phyloP scores from a whole-genome alignment of 768 basidiomycete species.

The Boletus sp. region DNA sequence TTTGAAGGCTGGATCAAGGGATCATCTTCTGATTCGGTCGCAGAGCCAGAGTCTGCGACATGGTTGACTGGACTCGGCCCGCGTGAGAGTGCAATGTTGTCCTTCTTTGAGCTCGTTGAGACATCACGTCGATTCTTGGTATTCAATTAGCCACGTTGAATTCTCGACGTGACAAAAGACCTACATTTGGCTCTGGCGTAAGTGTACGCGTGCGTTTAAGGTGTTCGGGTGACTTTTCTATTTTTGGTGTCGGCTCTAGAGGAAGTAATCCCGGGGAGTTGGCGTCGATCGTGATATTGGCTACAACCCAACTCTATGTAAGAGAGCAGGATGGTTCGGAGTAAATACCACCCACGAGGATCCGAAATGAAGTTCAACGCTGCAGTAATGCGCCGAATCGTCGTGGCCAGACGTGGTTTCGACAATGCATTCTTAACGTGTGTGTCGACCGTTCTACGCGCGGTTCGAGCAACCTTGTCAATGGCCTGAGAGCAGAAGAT shows the following conservation, averaged over 20 bases:
- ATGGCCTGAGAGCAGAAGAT: conserved; percentile 44
- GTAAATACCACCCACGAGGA: conserved; percentile 50
- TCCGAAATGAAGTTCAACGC: conserved; percentile 64
- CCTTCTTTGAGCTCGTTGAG: conserved; percentile 3
- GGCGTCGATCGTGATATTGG: conserved; percentile 45
- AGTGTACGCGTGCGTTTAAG: conserved; percentile 1
- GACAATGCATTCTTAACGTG: conserved; percentile 71
- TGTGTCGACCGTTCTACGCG: conserved; percentile 63
- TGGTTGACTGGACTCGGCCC: conserved; percentile 11
- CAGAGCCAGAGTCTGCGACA: conserved; percentile 21
- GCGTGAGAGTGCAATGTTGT: neutral
- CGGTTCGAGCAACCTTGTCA: conserved; percentile 68
- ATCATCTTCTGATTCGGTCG: conserved; percentile 30
- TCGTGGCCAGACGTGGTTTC: conserved; percentile 63
- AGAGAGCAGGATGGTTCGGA: conserved; percentile 2
- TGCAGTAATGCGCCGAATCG: conserved; percentile 67
- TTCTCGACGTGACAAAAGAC: conserved; percentile 8
- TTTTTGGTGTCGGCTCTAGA: conserved; percentile 14
- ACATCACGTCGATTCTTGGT: conserved; percentile 14
- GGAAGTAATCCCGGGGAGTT: conserved; percentile 44
- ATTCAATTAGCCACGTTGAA: conserved; percentile 5
- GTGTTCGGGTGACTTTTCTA: conserved; percentile 5
- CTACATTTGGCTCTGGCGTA: conserved; percentile 20
- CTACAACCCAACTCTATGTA: conserved; percentile 35
- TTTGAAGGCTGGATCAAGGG: conserved; percentile 1